phyloP scores from a whole-genome alignment of 805 yeast genomes.

The Saccharomyces jurei region DNA sequence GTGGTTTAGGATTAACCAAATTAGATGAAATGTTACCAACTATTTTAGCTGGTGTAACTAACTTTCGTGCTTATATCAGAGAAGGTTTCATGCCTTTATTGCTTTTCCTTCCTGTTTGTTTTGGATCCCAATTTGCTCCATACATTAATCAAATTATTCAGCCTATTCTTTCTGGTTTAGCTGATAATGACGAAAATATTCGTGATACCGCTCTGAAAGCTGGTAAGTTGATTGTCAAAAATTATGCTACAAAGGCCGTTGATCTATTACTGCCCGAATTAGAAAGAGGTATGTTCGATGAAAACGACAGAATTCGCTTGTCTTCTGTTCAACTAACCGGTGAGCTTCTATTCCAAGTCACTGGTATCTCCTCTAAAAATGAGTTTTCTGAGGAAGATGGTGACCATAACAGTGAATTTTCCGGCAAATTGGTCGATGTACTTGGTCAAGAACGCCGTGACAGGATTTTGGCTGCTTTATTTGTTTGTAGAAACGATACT shows the following conservation, averaged over 20 bases:
- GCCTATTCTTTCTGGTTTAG: constrained; percentile 85
- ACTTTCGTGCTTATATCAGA: constrained; percentile 62
- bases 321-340: constrained; percentile 94
- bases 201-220: constrained; percentile 87
- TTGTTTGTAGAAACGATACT: constrained; percentile 88
- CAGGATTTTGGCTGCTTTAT: constrained; percentile 73
- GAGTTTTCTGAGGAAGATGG: constrained; percentile 46
- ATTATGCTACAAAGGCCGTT: constrained; percentile 86
- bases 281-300: constrained; percentile 79
- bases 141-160: constrained; percentile 80
- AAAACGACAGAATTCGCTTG: constrained; percentile 76
- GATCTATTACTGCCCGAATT: constrained; percentile 90
- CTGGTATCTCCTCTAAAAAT: constrained; percentile 77
- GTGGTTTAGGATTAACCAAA: constrained; percentile 82
- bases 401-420: constrained; percentile 43
- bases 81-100: constrained; percentile 90
- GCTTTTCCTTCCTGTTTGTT: constrained; percentile 86
- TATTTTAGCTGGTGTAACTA: constrained; percentile 63
- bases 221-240: constrained; percentile 83
- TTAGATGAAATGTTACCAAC: constrained; percentile 83
- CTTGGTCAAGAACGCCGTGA: constrained; percentile 88
- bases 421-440: constrained; percentile 59
- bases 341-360: constrained; percentile 85
- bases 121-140: constrained; percentile 86
- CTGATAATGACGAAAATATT: constrained; percentile 79